Percentiles rank a stretch among this genome's conserved stretches.
Conservation (phyloP, 192 early-diverging fungal species). For the Entomortierella chlamydospora region DNA sequence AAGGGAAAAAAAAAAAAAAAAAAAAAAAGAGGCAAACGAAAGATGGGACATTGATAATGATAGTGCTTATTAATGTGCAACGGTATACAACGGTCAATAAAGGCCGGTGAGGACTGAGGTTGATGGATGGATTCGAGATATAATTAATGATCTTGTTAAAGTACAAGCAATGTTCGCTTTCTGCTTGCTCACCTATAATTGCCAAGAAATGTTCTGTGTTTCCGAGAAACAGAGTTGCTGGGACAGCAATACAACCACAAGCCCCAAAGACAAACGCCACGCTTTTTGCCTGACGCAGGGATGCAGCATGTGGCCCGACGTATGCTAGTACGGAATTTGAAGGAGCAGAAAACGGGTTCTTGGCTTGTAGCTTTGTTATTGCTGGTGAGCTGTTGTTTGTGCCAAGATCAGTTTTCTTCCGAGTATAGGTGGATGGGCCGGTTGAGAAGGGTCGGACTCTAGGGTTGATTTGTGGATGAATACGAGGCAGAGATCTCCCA, state of each 20-base stretch:
- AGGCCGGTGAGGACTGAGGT: no score
- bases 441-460: not conserved
- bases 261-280: constrained; percentile 53
- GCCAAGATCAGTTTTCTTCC: not conserved
- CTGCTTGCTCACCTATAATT: constrained; percentile 29
- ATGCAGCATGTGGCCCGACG: constrained; percentile 33
- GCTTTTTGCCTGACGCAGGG: constrained; percentile 30
- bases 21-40: no score
- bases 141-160: not conserved
- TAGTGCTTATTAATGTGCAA: no score
- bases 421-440: not conserved
- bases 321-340: constrained; percentile 45
- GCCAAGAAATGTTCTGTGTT: constrained; percentile 50
- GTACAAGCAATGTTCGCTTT: not conserved
- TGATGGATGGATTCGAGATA: not conserved
- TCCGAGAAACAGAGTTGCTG: constrained; percentile 43
- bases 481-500: not conserved
- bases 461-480: not conserved
- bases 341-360: constrained; percentile 23
- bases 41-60: no score
- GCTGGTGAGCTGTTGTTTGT: constrained; percentile 5
- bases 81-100: no score
- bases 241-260: constrained; percentile 48
- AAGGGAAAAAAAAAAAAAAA: no score
- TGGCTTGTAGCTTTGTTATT: constrained; percentile 13